Evolutionary conservation across 176 grass and related monocot genomes (phyloP).

Genomic region (Cymbopogon citratus): DNA sequence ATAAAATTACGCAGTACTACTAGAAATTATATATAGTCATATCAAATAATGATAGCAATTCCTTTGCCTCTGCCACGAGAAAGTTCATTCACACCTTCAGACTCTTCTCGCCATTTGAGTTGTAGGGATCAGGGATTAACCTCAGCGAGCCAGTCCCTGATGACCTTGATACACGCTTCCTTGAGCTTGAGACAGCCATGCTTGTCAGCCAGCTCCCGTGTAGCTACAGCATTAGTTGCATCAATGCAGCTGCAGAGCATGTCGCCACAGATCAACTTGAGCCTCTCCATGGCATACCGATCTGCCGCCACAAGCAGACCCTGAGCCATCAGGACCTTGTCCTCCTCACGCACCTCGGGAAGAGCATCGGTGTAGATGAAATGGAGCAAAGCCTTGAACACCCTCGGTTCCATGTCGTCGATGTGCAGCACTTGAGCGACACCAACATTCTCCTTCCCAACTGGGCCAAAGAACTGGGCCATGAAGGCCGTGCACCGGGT

Average conservation of each 20-base stretch:
- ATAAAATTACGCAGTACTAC: no score
- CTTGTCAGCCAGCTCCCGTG: background rate
- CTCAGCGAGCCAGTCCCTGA: background rate
- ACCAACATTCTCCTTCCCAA: background rate
- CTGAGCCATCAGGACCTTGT: slow-evolving; percentile 4
- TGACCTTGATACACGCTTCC: background rate
- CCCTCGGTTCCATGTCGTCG: slow-evolving; percentile 24
- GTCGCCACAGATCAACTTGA: slow-evolving; percentile 21
- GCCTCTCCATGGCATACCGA: slow-evolving; percentile 17
- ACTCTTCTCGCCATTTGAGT: no score
- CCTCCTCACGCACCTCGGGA: no score
- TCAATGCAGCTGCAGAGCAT: background rate
- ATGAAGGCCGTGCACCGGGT: slow-evolving; percentile 26
- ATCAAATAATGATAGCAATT: no score
- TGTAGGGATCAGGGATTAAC: no score
- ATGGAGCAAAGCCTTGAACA: slow-evolving; percentile 35
- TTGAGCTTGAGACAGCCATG: background rate
- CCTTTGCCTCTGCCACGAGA: no score
- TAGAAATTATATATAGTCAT: no score
- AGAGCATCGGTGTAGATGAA: slow-evolving; percentile 31
- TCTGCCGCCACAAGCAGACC: slow-evolving; percentile 36
- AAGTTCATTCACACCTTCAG: no score
- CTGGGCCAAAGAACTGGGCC: slow-evolving; percentile 3
- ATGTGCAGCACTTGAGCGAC: slow-evolving; percentile 7
- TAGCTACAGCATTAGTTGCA: background rate